These are phyloP conservation scores for Lachnellula arida DNA, from an alignment of 2,329 filamentous ascomycete species.

Conservation along the genomic window DNA sequence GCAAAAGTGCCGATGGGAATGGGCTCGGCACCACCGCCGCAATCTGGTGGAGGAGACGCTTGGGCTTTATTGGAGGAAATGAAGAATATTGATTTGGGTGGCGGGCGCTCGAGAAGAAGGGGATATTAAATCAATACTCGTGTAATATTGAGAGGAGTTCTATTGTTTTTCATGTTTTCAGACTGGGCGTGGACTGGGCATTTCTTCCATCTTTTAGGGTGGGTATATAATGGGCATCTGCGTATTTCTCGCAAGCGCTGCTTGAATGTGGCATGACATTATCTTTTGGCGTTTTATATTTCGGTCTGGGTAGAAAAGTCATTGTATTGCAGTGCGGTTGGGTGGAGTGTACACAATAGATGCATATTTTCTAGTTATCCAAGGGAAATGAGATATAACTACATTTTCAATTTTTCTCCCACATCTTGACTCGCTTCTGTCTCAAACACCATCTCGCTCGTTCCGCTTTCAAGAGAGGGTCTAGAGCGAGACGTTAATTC, in stretches of 20 bases:
- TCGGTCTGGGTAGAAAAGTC: not conserved
- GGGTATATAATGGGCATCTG: not conserved
- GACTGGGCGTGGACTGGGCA: not conserved
- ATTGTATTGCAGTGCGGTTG: not conserved
- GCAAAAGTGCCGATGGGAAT: constrained; percentile 62
- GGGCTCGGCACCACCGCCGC: constrained; percentile 37
- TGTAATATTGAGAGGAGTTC: not conserved
- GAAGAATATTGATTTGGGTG: constrained; percentile 62
- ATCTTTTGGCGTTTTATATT: not conserved
- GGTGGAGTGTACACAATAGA: not conserved
- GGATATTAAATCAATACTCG: constrained; percentile 15
- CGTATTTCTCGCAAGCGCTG: not conserved
- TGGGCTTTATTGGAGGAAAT: constrained; percentile 67
- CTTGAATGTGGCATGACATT: not conserved
- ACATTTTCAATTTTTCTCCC: not conserved
- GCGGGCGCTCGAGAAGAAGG: constrained; percentile 40
- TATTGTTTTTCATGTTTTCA: not conserved
- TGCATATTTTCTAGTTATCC: not conserved
- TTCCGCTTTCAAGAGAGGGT: too few relatives aligned
- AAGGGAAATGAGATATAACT: not conserved
- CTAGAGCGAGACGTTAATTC: too few relatives aligned
- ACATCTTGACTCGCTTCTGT: not conserved
- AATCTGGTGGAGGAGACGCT: constrained; percentile 37
- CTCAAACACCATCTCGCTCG: too few relatives aligned
- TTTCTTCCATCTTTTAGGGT: not conserved